A percentile compares a stretch with the other conserved stretches of the same genome.
These are phyloP conservation scores for Phytophthora pisi DNA, from an alignment of 352 stramenopile species.

Conservation along the genomic window DNA sequence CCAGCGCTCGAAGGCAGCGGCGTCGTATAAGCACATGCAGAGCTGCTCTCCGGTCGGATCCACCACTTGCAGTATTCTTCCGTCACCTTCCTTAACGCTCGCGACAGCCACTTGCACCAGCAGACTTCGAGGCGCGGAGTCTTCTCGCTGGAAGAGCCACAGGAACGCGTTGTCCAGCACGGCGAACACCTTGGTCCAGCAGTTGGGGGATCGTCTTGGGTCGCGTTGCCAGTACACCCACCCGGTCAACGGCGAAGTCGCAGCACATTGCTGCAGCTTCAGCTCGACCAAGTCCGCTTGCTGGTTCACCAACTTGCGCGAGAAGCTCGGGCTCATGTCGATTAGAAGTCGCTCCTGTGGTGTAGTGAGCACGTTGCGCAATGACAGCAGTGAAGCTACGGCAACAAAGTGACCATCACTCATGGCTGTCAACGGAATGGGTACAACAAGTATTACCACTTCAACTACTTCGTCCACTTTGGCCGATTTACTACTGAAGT, in stretches of 20 bases:
- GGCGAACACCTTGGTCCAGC: constrained; percentile 74
- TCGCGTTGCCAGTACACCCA: constrained; percentile 79
- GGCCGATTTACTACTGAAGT: too few relatives aligned
- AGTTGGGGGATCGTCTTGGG: constrained; percentile 36
- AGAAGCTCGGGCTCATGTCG: background rate
- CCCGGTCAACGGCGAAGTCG: constrained; percentile 16
- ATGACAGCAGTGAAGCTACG: background rate
- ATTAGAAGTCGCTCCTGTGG: background rate
- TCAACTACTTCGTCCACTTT: background rate
- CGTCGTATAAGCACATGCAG: constrained; percentile 45
- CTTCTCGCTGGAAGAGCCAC: constrained; percentile 58
- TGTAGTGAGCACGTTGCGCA: constrained; percentile 2
- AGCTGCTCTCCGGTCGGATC: constrained; percentile 59
- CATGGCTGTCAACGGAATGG: constrained; percentile 8
- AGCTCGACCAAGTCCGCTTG: constrained; percentile 9
- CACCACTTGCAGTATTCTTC: constrained; percentile 42
- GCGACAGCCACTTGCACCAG: constrained; percentile 64
- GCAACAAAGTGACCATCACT: constrained; percentile 23
- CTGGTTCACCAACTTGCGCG: background rate
- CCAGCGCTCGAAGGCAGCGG: constrained; percentile 38
- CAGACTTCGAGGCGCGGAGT: constrained; percentile 35
- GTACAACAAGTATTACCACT: background rate
- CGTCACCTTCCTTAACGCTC: constrained; percentile 40
- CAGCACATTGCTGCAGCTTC: constrained; percentile 3
- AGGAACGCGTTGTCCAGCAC: constrained; percentile 61